Percentiles rank a stretch among this genome's conserved stretches.
phyloP scores from a whole-genome alignment of 345 rosid species.

The Adansonia digitata region DNA sequence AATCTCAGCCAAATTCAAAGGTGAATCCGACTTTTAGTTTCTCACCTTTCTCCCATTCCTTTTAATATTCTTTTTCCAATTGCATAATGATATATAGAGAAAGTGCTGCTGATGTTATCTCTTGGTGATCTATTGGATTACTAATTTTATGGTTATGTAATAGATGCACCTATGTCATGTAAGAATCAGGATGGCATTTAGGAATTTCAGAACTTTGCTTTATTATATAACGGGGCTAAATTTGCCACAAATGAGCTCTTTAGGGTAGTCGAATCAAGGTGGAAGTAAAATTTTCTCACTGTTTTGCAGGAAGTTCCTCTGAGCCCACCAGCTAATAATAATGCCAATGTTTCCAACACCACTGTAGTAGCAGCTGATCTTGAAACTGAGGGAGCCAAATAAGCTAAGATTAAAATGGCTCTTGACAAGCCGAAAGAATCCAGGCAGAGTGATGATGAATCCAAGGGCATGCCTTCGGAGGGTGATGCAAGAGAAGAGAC shows the following conservation, averaged over 20 bases:
- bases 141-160: neutral
- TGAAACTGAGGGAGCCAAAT: conserved; percentile 53
- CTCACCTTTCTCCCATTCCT: neutral
- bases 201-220: too few relatives aligned
- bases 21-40: conserved; percentile 23
- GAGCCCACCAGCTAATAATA: conserved; percentile 36
- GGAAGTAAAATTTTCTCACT: neutral
- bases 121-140: neutral
- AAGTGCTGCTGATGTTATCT: neutral
- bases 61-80: neutral
- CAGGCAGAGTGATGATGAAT: conserved; percentile 61
- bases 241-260: too few relatives aligned
- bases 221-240: too few relatives aligned
- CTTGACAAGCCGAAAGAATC: conserved; percentile 53
- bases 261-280: neutral
- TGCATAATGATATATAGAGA: neutral
- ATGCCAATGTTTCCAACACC: conserved; percentile 34
- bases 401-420: conserved; percentile 30
- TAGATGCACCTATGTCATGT: neutral
- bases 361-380: conserved; percentile 28
- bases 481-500: conserved; percentile 50
- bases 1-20: conserved; percentile 49
- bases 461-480: conserved; percentile 32
- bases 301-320: conserved; percentile 47
- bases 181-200: too few relatives aligned